These are phyloP conservation scores for Mycena polygramma DNA, from an alignment of 768 basidiomycete species.

Conservation along the genomic window DNA sequence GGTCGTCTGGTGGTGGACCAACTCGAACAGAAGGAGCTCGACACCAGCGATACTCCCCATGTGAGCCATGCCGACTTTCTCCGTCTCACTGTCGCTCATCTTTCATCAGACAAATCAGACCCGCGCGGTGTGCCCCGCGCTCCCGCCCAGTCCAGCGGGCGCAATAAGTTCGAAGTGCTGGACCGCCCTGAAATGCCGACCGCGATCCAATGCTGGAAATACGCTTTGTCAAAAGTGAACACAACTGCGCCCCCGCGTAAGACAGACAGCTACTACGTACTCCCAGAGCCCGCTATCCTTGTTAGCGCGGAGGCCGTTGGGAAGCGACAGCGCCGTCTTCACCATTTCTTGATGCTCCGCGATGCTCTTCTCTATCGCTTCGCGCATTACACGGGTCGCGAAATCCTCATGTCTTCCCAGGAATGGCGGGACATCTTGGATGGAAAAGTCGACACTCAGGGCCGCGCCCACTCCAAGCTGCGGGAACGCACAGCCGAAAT, in stretches of 20 bases:
- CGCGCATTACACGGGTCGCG: background rate
- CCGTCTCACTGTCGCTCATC: no score
- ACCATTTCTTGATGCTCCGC: background rate
- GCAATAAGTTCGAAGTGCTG: background rate
- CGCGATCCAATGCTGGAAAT: background rate
- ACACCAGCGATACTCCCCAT: no score
- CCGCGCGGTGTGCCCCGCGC: no score
- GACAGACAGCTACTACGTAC: background rate
- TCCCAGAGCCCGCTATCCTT: background rate
- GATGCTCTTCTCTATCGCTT: background rate
- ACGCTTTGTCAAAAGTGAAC: background rate
- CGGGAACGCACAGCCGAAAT: background rate
- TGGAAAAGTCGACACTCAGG: background rate
- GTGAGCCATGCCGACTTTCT: no score
- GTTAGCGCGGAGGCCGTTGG: background rate
- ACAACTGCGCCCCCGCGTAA: background rate
- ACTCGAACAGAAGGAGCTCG: no score
- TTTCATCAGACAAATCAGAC: no score
- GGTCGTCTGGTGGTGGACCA: no score
- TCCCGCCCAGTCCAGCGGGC: background rate
- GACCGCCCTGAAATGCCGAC: constrained; percentile 6
- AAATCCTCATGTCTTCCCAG: background rate
- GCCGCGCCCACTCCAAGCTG: background rate
- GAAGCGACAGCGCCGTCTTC: background rate
- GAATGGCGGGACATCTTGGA: constrained; percentile 2